phyloP scores from a whole-genome alignment of 441 rosid genomes.

The Syzygium syzygioides region DNA sequence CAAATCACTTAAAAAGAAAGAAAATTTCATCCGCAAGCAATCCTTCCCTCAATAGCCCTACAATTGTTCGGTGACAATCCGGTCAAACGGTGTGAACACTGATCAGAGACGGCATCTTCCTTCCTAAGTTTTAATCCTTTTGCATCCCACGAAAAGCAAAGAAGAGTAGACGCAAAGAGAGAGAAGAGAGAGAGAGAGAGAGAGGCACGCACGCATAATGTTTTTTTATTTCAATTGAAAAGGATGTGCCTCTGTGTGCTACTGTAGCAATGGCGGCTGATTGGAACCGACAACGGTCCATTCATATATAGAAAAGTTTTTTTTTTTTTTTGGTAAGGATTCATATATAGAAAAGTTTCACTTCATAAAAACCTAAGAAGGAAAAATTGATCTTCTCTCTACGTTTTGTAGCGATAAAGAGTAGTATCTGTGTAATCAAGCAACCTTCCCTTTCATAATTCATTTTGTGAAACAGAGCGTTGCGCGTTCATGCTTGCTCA shows the following conservation, averaged over 20 bases:
- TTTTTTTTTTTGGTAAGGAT: too few relatives aligned
- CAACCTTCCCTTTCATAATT: not conserved
- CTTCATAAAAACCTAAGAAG: not conserved
- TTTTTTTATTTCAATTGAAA: not conserved
- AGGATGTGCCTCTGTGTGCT: not conserved
- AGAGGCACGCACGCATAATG: not conserved
- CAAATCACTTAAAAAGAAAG: not conserved
- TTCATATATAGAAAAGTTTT: not conserved
- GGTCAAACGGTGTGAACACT: not conserved
- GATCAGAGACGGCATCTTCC: not conserved
- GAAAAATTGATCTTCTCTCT: not conserved
- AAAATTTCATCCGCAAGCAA: not conserved
- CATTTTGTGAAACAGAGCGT: not conserved
- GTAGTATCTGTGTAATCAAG: not conserved
- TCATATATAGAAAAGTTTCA: not conserved
- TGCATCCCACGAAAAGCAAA: not conserved
- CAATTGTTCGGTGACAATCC: too few relatives aligned
- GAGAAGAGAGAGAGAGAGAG: not conserved
- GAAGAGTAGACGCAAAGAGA: too few relatives aligned
- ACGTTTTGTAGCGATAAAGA: not conserved
- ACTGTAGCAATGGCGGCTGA: not conserved
- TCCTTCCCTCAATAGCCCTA: not conserved
- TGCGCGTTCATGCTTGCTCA: not conserved
- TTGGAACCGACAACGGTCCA: not conserved
- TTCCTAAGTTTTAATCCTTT: not conserved